phyloP scores from a whole-genome alignment of 202 grass and related monocot species.

The Bolboschoenoplectus hybrid region DNA sequence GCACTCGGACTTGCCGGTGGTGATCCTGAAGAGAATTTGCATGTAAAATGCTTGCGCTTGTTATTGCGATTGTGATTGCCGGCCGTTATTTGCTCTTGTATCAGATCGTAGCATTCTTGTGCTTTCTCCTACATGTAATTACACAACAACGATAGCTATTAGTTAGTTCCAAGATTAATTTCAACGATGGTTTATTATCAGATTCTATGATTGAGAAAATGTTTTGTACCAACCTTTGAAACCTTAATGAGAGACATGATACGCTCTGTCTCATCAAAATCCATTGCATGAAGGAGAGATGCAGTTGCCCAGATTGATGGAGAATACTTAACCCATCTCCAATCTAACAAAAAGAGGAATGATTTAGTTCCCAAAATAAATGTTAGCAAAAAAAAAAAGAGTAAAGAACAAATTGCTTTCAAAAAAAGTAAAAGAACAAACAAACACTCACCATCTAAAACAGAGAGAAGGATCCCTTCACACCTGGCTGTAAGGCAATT shows the following conservation, averaged over 20 bases:
- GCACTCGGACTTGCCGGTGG: slow-evolving; percentile 3
- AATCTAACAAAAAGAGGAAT: slow-evolving; percentile 25
- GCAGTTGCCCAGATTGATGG: slow-evolving; percentile 39
- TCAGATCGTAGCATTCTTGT: slow-evolving; percentile 33
- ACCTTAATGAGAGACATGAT: slow-evolving; percentile 31
- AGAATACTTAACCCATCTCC: slow-evolving; percentile 37
- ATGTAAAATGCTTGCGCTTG: slow-evolving; percentile 30
- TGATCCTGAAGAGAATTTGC: not conserved
- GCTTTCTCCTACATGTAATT: slow-evolving; percentile 10
- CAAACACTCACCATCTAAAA: slow-evolving; percentile 57
- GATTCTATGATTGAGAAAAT: not conserved
- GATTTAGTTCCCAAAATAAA: slow-evolving; percentile 1
- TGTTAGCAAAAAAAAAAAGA: not conserved
- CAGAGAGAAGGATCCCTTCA: slow-evolving; percentile 57
- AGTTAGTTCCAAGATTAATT: not conserved
- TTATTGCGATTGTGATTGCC: slow-evolving; percentile 15
- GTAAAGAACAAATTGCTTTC: not conserved
- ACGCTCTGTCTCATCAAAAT: slow-evolving; percentile 23
- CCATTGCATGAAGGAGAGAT: slow-evolving; percentile 19
- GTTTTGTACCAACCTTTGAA: slow-evolving; percentile 34
- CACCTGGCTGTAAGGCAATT: slow-evolving; percentile 39
- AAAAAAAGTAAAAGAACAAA: not conserved
- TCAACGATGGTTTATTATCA: not conserved
- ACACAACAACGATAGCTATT: not conserved
- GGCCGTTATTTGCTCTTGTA: slow-evolving; percentile 18